Base-by-base conservation (phyloP, 495 filamentous ascomycete genomes). In the Xylaria grammica region DNA sequence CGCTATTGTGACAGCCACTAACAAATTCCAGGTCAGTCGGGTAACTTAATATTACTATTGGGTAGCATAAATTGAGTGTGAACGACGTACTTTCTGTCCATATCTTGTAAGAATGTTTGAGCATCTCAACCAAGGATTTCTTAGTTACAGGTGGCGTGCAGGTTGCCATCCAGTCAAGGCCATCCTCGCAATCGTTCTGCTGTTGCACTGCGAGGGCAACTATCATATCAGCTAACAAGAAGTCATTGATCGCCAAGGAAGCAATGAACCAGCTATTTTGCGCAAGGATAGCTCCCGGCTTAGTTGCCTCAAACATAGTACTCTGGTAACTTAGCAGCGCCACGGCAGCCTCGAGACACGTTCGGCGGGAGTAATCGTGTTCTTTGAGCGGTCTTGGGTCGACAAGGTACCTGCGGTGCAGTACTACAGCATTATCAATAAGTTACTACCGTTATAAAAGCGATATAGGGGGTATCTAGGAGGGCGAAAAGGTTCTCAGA, bases 391-490 rank as follows among this genome's bases (percentile, higher is more conserved):
- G 76, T 9, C 82, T 77, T 5, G 79, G 79, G 62, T 86, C 82
- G 17, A 79, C 81, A 22, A 94, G 77, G 70, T 91, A 94, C 56
- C 87, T 84, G 5, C 91, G 85, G 69, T 94, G 91, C 29, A 94
- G 78, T 15, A 93, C 86, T 42, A 15, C 13, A 42, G 17, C 6
- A 42, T 15, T 42, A 3, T 6, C 3, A 17, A 17, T 42, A 3
- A 42, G 40, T 42, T 17, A 17, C 13, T 17, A 17, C 7, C 8
- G 3, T 42, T 15, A 6, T 5, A 42, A 7, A 15, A 42, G 40
- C 13, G 17, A 7, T 17, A 10, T 17, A 3, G 8, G 40, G 7
- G 7, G 3, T 3, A 10, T 6, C 11, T 36, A 11, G 34, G 11
- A 36, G 6, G 5, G 34, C 34, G 6, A 36, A 42, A 15, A 17